Percentiles rank a stretch among this genome's conserved stretches.
Conservation (phyloP, 2,329 filamentous ascomycete genomes). For the Cladorrhinum sp. region DNA sequence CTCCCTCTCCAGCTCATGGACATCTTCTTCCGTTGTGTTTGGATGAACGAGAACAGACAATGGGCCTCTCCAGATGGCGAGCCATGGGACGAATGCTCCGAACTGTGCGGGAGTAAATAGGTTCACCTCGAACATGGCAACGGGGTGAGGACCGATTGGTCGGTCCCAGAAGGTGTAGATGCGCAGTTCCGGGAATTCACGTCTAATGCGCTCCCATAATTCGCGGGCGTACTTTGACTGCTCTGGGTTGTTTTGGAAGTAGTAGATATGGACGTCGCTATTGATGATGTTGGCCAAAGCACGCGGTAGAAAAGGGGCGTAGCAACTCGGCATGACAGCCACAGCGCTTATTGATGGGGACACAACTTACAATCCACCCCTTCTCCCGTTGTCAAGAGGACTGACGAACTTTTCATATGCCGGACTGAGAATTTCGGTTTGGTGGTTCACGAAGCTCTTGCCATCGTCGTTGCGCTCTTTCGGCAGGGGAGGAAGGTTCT, state of each 20-base stretch:
- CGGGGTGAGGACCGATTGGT: conserved; percentile 76
- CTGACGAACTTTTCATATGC: conserved; percentile 68
- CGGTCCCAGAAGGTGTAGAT: conserved; percentile 76
- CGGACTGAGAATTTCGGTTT: conserved; percentile 57
- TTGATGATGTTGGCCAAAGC: neutral
- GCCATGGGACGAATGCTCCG: conserved; percentile 83
- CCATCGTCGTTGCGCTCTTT: conserved; percentile 65
- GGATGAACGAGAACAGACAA: conserved; percentile 79
- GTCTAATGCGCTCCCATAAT: conserved; percentile 73
- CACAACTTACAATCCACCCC: conserved; percentile 70
- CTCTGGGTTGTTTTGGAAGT: conserved; percentile 60
- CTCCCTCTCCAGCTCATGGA: conserved; percentile 32
- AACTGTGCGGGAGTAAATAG: conserved; percentile 83
- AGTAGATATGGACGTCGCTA: conserved; percentile 82
- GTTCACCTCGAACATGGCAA: conserved; percentile 93
- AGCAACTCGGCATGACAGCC: neutral
- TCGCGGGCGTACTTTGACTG: conserved; percentile 67
- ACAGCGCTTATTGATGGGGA: neutral
- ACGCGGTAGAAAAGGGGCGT: neutral
- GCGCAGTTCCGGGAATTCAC: conserved; percentile 83
- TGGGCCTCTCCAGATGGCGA: conserved; percentile 77
- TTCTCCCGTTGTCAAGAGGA: conserved; percentile 62
- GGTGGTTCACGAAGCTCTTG: conserved; percentile 71
- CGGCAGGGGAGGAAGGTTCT: conserved; percentile 53
- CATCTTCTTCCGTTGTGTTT: conserved; percentile 60